Conservation (phyloP, 2,329 filamentous ascomycete genomes). For the Trichoderma simmonsii region DNA sequence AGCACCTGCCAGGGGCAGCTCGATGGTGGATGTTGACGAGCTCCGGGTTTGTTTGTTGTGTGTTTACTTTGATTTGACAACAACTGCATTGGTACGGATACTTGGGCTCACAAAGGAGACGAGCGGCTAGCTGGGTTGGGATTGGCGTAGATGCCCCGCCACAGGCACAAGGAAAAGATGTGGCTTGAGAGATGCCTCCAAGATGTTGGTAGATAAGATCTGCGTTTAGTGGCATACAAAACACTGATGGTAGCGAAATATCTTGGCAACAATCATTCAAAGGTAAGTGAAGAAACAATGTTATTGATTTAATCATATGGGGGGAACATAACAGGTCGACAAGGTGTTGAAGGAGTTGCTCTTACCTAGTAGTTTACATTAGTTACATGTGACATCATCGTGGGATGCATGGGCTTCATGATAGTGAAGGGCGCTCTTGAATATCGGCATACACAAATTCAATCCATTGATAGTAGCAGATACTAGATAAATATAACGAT, state of each 20-base stretch:
- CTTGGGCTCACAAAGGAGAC: not conserved
- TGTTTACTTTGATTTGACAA: conserved; percentile 18
- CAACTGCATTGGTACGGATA: not conserved
- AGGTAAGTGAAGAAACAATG: not conserved
- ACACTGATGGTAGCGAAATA: not conserved
- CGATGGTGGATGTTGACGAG: not conserved
- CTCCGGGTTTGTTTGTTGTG: conserved; percentile 10
- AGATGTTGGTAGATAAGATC: not conserved
- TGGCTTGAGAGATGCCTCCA: not conserved
- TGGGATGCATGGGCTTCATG: not conserved
- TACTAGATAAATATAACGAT: too few relatives aligned
- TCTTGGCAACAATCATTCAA: not conserved
- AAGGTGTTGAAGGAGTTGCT: not conserved
- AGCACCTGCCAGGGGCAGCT: conserved; percentile 8
- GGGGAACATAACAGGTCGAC: not conserved
- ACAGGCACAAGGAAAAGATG: not conserved
- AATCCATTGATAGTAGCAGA: too few relatives aligned
- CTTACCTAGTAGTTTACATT: too few relatives aligned
- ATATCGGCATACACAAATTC: not conserved
- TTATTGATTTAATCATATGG: not conserved
- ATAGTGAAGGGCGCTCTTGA: not conserved
- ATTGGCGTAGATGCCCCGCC: not conserved
- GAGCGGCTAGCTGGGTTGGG: conserved; percentile 4
- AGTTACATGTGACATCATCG: not conserved
- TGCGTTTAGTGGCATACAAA: not conserved